phyloP scores from a whole-genome alignment of 2,329 filamentous ascomycete genomes.

The Xylariaceae sp. region DNA sequence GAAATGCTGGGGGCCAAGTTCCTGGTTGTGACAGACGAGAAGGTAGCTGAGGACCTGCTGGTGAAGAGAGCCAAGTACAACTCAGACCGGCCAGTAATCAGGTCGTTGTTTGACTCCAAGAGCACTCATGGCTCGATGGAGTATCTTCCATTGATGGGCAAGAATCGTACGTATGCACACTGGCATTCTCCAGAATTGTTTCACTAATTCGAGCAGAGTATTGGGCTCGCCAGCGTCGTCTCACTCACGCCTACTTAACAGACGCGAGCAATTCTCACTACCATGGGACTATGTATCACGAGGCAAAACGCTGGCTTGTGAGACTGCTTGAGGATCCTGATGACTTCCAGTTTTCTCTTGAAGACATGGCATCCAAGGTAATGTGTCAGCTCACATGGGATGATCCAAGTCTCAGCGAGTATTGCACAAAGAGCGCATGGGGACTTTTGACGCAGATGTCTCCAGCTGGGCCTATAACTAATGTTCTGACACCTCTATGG shows the following conservation, averaged over 20 bases:
- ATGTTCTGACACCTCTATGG: conserved; percentile 51
- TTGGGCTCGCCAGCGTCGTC: conserved; percentile 50
- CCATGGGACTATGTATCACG: conserved; percentile 42
- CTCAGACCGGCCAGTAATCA: conserved; percentile 44
- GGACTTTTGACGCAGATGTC: conserved; percentile 55
- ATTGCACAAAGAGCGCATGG: conserved; percentile 48
- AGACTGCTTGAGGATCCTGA: conserved; percentile 45
- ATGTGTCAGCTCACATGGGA: conserved; percentile 53
- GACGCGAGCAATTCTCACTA: conserved; percentile 31
- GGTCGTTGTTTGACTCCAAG: conserved; percentile 50
- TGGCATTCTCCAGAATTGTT: no score
- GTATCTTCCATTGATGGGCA: conserved; percentile 52
- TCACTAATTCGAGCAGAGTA: conserved; percentile 35
- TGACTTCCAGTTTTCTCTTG: conserved; percentile 44
- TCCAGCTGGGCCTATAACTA: conserved; percentile 53
- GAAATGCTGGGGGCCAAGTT: conserved; percentile 31
- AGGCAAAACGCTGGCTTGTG: conserved; percentile 49
- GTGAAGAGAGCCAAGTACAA: conserved; percentile 48
- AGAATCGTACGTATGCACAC: conserved; percentile 46
- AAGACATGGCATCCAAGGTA: conserved; percentile 55
- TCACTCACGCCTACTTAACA: conserved; percentile 47
- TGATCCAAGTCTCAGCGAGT: conserved; percentile 41
- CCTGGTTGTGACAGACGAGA: conserved; percentile 46
- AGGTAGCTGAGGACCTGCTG: conserved; percentile 47
- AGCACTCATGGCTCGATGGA: conserved; percentile 51